phyloP scores from a whole-genome alignment of 257 asterid species.

The Pogostemon cablin region DNA sequence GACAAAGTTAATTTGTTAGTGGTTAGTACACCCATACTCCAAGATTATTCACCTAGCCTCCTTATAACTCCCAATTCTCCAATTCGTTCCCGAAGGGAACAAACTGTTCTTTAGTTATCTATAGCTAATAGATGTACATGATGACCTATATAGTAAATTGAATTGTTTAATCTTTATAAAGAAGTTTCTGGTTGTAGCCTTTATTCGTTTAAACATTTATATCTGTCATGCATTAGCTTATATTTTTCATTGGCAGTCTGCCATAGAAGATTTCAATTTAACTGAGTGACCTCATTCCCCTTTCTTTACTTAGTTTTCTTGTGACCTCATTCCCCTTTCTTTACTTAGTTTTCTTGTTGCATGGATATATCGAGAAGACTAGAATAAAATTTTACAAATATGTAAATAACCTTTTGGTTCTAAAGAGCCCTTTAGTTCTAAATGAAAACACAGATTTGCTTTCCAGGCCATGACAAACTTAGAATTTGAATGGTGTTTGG shows the following conservation, averaged over 20 bases:
- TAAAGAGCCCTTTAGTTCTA: not conserved
- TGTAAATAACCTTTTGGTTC: not conserved
- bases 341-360: not conserved
- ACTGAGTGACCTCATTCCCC: not conserved
- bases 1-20: too few species aligned
- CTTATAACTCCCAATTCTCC: too few species aligned
- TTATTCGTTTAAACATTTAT: not conserved
- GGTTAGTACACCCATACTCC: too few species aligned
- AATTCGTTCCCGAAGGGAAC: too few species aligned
- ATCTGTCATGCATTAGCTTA: not conserved
- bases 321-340: not conserved
- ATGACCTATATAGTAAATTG: too few species aligned
- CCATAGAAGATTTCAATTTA: not conserved
- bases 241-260: not conserved
- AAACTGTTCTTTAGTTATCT: too few species aligned
- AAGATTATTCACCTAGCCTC: too few species aligned
- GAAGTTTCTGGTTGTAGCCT: not conserved
- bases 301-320: not conserved
- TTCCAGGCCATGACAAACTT: too few species aligned
- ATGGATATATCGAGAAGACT: not conserved
- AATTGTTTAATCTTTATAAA: not conserved
- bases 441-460: not conserved
- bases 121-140: too few species aligned
- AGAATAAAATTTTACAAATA: not conserved
- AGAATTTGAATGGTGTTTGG: too few species aligned